phyloP scores from a whole-genome alignment of 148 eudicot genomes.

The Suaeda aralocaspica region DNA sequence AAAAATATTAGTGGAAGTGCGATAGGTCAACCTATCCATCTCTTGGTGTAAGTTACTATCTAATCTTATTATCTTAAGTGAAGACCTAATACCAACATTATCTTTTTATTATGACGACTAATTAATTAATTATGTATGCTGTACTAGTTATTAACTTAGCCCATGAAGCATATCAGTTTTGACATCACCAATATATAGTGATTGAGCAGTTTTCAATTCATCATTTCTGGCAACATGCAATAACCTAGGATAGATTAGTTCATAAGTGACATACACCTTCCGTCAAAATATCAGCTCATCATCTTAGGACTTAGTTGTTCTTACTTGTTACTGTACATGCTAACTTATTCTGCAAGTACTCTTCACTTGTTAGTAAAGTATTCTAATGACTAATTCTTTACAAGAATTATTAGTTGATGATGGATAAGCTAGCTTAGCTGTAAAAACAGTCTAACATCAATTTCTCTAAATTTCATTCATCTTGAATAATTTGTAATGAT shows the following conservation, averaged over 20 bases:
- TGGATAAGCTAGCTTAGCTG: no score
- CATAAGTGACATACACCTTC: not conserved
- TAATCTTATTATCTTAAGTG: not conserved
- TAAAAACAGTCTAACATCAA: no score
- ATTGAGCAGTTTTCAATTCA: not conserved
- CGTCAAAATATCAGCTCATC: not conserved
- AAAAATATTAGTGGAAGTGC: conserved; percentile 17
- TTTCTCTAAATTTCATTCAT: no score
- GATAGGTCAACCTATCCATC: conserved; percentile 28
- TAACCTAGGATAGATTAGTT: conserved; percentile 3
- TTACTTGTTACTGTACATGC: no score
- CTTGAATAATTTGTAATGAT: no score
- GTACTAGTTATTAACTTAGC: no score
- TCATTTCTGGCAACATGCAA: not conserved
- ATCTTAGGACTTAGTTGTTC: no score
- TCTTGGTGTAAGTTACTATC: conserved; percentile 11
- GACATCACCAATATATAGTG: not conserved
- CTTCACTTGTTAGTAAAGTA: no score
- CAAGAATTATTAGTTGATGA: no score
- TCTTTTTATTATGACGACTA: not conserved
- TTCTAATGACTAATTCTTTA: no score
- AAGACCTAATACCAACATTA: not conserved
- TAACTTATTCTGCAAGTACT: not conserved
- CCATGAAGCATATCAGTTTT: conserved; percentile 7
- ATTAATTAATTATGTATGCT: no score